Conservation (phyloP, 768 basidiomycete genomes). For the Leccinum olivaceopallidum region DNA sequence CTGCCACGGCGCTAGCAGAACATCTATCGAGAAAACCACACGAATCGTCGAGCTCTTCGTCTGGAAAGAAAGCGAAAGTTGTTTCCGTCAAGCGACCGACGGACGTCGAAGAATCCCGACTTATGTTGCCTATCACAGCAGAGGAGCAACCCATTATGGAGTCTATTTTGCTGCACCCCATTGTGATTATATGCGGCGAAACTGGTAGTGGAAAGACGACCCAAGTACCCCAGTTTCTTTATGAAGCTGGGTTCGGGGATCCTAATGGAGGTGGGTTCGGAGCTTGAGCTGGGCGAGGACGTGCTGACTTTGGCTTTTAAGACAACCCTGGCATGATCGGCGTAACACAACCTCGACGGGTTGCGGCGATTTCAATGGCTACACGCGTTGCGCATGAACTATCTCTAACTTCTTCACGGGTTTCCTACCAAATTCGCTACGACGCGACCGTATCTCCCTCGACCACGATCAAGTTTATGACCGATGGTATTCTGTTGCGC, state of each 20-base stretch:
- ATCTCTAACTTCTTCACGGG: conserved; percentile 74
- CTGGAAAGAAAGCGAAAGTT: conserved; percentile 38
- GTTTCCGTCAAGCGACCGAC: conserved; percentile 60
- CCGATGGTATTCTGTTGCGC: conserved; percentile 93
- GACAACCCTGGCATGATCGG: conserved; percentile 99
- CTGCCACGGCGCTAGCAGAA: conserved; percentile 63
- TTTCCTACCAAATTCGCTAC: conserved; percentile 98
- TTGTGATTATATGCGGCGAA: conserved; percentile 77
- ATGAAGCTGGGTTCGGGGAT: conserved; percentile 92
- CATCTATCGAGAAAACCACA: conserved; percentile 27
- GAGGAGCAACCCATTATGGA: conserved; percentile 97
- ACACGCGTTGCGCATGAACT: conserved; percentile 91
- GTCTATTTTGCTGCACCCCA: conserved; percentile 80
- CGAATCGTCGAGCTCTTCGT: conserved; percentile 6
- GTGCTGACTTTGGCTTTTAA: conserved; percentile 31
- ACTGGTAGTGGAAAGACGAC: conserved; percentile 99
- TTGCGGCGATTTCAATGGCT: conserved; percentile 97
- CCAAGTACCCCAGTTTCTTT: conserved; percentile 97
- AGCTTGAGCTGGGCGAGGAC: not conserved
- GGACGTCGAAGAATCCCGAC: conserved; percentile 73
- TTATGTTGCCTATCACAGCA: conserved; percentile 83
- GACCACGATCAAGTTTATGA: conserved; percentile 99
- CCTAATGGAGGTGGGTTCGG: conserved; percentile 66
- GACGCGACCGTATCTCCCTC: conserved; percentile 88
- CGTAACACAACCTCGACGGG: conserved; percentile 94